Evolutionary conservation across 352 stramenopile genomes (phyloP).

Genomic region (Phytophthora citricola): DNA sequence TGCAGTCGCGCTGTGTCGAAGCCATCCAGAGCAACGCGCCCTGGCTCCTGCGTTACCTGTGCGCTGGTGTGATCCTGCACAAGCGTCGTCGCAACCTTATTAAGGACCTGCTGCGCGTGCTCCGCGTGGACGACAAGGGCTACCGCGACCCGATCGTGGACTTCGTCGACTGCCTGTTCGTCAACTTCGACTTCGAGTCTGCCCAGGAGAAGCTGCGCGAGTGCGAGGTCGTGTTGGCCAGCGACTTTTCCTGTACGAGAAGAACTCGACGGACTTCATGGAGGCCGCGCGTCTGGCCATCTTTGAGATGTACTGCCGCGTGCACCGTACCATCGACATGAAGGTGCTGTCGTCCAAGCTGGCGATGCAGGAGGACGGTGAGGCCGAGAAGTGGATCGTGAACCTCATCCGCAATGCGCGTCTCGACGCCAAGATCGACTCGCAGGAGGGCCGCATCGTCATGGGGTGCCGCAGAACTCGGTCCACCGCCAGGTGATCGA

Average conservation of each 20-base stretch:
- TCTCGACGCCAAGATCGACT: slow-evolving; percentile 99
- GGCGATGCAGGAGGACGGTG: slow-evolving; percentile 95
- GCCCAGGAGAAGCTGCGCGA: slow-evolving; percentile 94
- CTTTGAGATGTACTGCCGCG: slow-evolving; percentile 99
- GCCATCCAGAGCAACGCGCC: slow-evolving; percentile 99
- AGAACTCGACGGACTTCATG: slow-evolving; percentile 98
- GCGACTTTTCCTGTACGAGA: slow-evolving; percentile 98
- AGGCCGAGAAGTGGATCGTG: slow-evolving; percentile 99
- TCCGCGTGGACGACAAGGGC: slow-evolving; percentile 90
- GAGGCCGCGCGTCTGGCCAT: slow-evolving; percentile 97
- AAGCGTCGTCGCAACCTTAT: slow-evolving; percentile 94
- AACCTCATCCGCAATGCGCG: slow-evolving; percentile 98
- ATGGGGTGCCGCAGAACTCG: slow-evolving; percentile 94
- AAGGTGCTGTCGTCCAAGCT: slow-evolving; percentile 96
- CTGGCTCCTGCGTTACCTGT: slow-evolving; percentile 97
- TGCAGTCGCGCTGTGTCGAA: slow-evolving; percentile 92
- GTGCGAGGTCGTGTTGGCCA: slow-evolving; percentile 95
- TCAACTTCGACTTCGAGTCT: slow-evolving; percentile 99
- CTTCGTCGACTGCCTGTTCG: slow-evolving; percentile 98
- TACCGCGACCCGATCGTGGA: slow-evolving; percentile 89
- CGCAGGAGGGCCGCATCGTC: slow-evolving; percentile 96
- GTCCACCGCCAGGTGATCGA: slow-evolving; percentile 98
- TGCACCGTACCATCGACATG: slow-evolving; percentile 99
- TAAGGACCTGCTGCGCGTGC: slow-evolving; percentile 96
- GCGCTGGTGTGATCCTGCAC: slow-evolving; percentile 97